Evolutionary conservation across 257 asterid species (phyloP).

Genomic region (Jasminum sambac): DNA sequence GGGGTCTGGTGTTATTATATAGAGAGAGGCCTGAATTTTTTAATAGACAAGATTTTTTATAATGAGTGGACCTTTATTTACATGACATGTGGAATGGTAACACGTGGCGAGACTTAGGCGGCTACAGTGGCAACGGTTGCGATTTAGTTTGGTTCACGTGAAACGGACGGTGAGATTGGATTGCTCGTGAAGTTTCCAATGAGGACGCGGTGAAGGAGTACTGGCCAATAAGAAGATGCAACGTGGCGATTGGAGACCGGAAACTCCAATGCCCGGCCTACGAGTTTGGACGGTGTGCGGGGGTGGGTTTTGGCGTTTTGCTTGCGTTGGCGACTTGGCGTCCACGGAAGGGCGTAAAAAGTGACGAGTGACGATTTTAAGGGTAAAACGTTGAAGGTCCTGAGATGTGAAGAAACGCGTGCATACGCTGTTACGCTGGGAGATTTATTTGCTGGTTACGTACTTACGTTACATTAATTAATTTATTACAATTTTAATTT

Average conservation of each 20-base stretch:
- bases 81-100: constrained; percentile 39
- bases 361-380: too few relatives aligned
- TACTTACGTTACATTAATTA: too few relatives aligned
- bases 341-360: too few relatives aligned
- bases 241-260: not conserved
- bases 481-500: too few relatives aligned
- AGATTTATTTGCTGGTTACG: too few relatives aligned
- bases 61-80: constrained; percentile 23
- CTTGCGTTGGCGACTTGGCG: too few relatives aligned
- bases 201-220: constrained; percentile 7
- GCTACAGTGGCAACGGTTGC: constrained; percentile 42
- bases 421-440: too few relatives aligned
- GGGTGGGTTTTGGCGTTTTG: not conserved
- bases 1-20: not conserved
- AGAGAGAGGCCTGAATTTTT: not conserved
- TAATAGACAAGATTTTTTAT: constrained; percentile 35
- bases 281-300: not conserved
- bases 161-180: constrained; percentile 56
- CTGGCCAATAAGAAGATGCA: not conserved
- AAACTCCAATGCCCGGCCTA: not conserved
- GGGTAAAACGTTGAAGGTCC: too few relatives aligned
- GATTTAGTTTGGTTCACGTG: constrained; percentile 54
- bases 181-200: constrained; percentile 38
- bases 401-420: too few relatives aligned
- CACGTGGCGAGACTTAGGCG: constrained; percentile 50